Conservation (phyloP, 805 yeast species). For the Saccharomycopsis malanga region DNA sequence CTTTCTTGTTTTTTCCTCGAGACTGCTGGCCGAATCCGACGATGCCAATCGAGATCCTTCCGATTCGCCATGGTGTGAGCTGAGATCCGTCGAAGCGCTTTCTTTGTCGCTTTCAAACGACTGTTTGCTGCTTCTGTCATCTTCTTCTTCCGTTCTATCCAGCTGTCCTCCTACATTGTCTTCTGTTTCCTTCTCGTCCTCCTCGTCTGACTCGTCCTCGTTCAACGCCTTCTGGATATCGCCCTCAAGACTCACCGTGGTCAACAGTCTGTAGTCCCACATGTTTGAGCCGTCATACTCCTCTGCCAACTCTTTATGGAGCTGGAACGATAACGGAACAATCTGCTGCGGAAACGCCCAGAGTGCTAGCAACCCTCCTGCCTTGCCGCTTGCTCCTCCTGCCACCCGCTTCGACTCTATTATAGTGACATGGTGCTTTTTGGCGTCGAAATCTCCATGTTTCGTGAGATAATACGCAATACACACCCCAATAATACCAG, state of each 20-base stretch:
- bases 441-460: slow-evolving; percentile 73
- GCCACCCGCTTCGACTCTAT: slow-evolving; percentile 89
- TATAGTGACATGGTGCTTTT: slow-evolving; percentile 72
- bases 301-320: slow-evolving; percentile 78
- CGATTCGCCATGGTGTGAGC: slow-evolving; percentile 21
- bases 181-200: slow-evolving; percentile 21
- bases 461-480: slow-evolving; percentile 82
- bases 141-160: slow-evolving; percentile 4
- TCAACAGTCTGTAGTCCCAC: slow-evolving; percentile 90
- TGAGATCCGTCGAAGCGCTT: slow-evolving; percentile 14
- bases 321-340: slow-evolving; percentile 77
- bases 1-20: slow-evolving; percentile 20
- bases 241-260: slow-evolving; percentile 84
- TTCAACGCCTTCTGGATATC: slow-evolving; percentile 40
- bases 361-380: slow-evolving; percentile 89
- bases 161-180: slow-evolving; percentile 16
- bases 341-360: slow-evolving; percentile 98
- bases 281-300: slow-evolving; percentile 73
- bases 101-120: background rate
- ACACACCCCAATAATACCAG: slow-evolving; percentile 94
- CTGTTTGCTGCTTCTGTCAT: background rate
- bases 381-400: slow-evolving; percentile 96
- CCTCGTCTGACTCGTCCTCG: slow-evolving; percentile 16
- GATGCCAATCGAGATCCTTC: too few species aligned
- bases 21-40: background rate